Evolutionary conservation across 768 basidiomycete species (phyloP).

Genomic region (Tephrocybe sp.): DNA sequence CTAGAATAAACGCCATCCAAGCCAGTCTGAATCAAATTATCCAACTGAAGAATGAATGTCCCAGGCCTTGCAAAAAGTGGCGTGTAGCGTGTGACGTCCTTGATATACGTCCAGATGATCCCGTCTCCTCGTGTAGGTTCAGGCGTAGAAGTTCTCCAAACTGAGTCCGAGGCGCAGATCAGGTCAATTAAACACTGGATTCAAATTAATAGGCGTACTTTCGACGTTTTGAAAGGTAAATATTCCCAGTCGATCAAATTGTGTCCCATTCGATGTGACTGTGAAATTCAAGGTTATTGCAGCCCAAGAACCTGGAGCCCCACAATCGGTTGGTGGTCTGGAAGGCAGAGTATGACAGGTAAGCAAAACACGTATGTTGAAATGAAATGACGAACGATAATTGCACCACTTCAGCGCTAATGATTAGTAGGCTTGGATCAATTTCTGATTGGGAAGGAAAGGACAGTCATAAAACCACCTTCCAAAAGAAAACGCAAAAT

Average conservation of each 20-base stretch:
- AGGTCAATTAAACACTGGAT: not conserved
- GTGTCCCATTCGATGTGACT: conserved; percentile 74
- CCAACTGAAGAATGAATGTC: conserved; percentile 67
- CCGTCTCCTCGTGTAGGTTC: conserved; percentile 65
- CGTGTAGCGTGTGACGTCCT: conserved; percentile 71
- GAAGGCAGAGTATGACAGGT: not conserved
- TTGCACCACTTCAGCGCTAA: conserved; percentile 61
- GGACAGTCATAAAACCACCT: conserved; percentile 34
- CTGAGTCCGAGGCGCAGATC: conserved; percentile 31
- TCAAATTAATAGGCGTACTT: conserved; percentile 38
- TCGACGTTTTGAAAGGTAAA: conserved; percentile 79
- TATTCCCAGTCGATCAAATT: conserved; percentile 68
- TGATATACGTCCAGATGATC: conserved; percentile 76
- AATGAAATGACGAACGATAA: conserved; percentile 38
- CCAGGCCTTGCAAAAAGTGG: conserved; percentile 70
- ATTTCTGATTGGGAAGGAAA: too few species aligned
- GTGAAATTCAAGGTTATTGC: conserved; percentile 75
- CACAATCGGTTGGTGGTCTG: conserved; percentile 73
- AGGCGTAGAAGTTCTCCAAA: conserved; percentile 79
- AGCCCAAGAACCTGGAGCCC: conserved; percentile 67
- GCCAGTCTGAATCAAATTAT: conserved; percentile 60
- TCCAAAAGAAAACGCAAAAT: conserved; percentile 72
- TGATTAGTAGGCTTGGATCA: too few species aligned
- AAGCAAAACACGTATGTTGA: too few species aligned
- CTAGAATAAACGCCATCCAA: conserved; percentile 70